Conservation (phyloP, 2,329 filamentous ascomycete genomes). For the Parafenestella ontariensis region DNA sequence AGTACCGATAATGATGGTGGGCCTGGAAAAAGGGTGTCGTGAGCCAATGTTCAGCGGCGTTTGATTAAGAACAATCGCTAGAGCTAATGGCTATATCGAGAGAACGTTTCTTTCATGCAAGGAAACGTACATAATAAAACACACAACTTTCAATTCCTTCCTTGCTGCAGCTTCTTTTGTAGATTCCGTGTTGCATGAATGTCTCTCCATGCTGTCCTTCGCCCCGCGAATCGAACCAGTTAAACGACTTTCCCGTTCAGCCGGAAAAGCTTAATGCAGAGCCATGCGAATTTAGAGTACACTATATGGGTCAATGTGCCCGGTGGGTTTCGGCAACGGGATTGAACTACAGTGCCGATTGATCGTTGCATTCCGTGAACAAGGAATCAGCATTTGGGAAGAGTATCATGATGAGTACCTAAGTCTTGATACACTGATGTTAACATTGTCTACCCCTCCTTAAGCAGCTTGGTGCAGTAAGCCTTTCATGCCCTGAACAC, state of each 20-base stretch:
- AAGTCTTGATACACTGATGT: background rate
- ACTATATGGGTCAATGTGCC: background rate
- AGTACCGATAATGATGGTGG: too few relatives aligned
- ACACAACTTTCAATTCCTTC: background rate
- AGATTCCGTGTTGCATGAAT: background rate
- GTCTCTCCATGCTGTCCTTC: background rate
- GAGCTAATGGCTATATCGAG: background rate
- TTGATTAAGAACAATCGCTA: background rate
- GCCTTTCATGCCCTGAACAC: constrained; percentile 6
- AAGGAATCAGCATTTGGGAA: background rate
- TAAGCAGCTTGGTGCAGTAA: background rate
- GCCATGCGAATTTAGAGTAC: background rate
- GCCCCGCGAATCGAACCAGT: too few relatives aligned
- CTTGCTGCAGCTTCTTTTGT: background rate
- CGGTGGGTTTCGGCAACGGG: too few relatives aligned
- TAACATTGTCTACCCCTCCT: background rate
- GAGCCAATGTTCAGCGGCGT: background rate
- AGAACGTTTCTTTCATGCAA: background rate
- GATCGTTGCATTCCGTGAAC: background rate
- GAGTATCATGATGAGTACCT: too few relatives aligned
- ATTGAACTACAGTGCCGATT: too few relatives aligned
- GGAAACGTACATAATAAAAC: background rate
- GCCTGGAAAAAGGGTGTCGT: background rate
- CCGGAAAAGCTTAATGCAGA: background rate
- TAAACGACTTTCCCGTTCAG: background rate